These are phyloP conservation scores for Canavalia gladiata DNA, from an alignment of 306 rosid species.

Conservation along the genomic window DNA sequence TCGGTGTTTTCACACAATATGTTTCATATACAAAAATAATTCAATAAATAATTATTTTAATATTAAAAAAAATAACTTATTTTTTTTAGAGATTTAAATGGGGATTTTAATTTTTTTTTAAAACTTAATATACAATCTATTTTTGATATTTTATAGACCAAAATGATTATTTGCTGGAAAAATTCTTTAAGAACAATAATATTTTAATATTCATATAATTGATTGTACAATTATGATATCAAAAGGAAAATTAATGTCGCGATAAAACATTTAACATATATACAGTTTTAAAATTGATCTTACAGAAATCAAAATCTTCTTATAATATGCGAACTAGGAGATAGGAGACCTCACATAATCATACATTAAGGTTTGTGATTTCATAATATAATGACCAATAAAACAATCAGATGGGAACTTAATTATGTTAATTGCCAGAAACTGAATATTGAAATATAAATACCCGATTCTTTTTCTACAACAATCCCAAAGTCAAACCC, in stretches of 20 bases:
- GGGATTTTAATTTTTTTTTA: too few species aligned
- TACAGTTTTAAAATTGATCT: not conserved
- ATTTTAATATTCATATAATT: not conserved
- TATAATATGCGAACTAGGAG: constrained; percentile 37
- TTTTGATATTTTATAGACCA: too few species aligned
- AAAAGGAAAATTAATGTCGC: constrained; percentile 12
- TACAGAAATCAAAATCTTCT: constrained; percentile 40
- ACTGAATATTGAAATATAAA: constrained; percentile 25
- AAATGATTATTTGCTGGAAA: too few species aligned
- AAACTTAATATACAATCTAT: too few species aligned
- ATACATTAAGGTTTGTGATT: constrained; percentile 34
- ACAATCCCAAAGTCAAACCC: not conserved
- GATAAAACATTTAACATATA: not conserved
- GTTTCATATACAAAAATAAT: not conserved
- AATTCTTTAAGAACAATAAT: not conserved
- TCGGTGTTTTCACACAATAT: not conserved
- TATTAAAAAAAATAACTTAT: too few species aligned
- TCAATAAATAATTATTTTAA: too few species aligned
- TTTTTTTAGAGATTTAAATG: too few species aligned
- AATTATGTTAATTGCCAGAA: not conserved
- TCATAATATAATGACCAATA: constrained; percentile 7
- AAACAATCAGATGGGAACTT: not conserved
- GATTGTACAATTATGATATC: not conserved
- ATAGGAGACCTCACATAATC: constrained; percentile 20
- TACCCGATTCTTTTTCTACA: constrained; percentile 16